A percentile compares a stretch with the other conserved stretches of the same genome.
Evolutionary conservation across 2,329 filamentous ascomycete genomes (phyloP).

Genomic region (Zarea fungicola): DNA sequence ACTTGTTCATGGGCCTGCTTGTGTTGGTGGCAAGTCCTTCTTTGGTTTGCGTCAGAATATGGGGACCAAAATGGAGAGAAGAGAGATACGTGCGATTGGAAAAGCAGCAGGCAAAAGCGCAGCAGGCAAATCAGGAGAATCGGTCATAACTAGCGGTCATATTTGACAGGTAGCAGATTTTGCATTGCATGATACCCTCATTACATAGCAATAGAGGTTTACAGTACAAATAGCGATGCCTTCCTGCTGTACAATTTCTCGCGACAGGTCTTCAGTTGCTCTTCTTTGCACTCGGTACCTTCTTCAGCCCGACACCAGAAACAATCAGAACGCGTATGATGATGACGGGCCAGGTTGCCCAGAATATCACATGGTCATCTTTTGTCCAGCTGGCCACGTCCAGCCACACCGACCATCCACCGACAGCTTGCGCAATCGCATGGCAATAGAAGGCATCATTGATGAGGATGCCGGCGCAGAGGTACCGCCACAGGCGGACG

Average conservation of each 20-base stretch:
- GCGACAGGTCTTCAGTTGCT: too few relatives aligned
- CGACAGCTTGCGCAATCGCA: constrained; percentile 28
- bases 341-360: constrained; percentile 23
- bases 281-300: not conserved
- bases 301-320: constrained; percentile 23
- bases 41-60: constrained; percentile 25
- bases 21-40: constrained; percentile 23
- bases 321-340: constrained; percentile 25
- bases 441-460: constrained; percentile 27
- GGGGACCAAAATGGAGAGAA: constrained; percentile 28
- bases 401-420: constrained; percentile 26
- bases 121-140: too few relatives aligned
- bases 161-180: too few relatives aligned
- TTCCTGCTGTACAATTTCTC: too few relatives aligned
- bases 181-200: too few relatives aligned
- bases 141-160: too few relatives aligned
- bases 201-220: too few relatives aligned
- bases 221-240: too few relatives aligned
- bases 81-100: constrained; percentile 23
- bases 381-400: constrained; percentile 23
- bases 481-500: constrained; percentile 28
- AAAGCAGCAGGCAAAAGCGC: not conserved
- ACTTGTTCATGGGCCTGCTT: constrained; percentile 29
- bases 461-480: constrained; percentile 32
- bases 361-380: constrained; percentile 25